phyloP scores from a whole-genome alignment of 495 filamentous ascomycete genomes.

The Neurospora africana region DNA sequence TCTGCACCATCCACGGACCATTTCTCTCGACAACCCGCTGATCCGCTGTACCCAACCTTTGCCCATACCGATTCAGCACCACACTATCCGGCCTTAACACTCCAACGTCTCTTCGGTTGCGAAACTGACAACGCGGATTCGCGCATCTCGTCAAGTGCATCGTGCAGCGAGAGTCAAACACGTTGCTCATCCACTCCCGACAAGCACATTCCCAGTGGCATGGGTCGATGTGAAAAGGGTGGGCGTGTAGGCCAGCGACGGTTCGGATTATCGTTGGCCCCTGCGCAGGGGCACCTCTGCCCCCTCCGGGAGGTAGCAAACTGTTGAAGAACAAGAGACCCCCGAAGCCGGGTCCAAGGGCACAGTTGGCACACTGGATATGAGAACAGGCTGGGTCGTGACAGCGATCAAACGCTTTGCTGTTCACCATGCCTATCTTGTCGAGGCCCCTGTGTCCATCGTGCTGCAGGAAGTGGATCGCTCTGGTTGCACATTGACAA shows the following conservation, averaged over 20 bases:
- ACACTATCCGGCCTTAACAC: constrained; percentile 7
- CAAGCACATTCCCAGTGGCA: constrained; percentile 20
- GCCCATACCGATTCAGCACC: constrained; percentile 20
- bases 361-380: constrained; percentile 15
- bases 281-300: background rate
- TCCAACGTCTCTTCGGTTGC: background rate
- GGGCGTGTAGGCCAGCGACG: constrained; percentile 13
- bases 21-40: constrained; percentile 12
- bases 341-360: background rate
- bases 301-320: background rate
- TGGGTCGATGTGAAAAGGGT: constrained; percentile 16
- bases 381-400: constrained; percentile 6
- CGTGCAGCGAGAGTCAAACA: constrained; percentile 5
- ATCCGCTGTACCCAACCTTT: constrained; percentile 21
- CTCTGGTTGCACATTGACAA: constrained; percentile 12
- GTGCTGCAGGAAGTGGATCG: background rate
- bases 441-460: constrained; percentile 9
- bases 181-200: constrained; percentile 18
- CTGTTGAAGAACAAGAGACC: background rate
- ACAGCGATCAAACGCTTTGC: background rate
- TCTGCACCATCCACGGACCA: constrained; percentile 20
- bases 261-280: constrained; percentile 7
- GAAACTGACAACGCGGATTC: constrained; percentile 4
- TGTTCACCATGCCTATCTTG: constrained; percentile 15
- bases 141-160: constrained; percentile 9